A percentile compares a stretch with the other conserved stretches of the same genome.
phyloP scores from a whole-genome alignment of 2,329 filamentous ascomycete genomes.

The Waltergamsia citrina region DNA sequence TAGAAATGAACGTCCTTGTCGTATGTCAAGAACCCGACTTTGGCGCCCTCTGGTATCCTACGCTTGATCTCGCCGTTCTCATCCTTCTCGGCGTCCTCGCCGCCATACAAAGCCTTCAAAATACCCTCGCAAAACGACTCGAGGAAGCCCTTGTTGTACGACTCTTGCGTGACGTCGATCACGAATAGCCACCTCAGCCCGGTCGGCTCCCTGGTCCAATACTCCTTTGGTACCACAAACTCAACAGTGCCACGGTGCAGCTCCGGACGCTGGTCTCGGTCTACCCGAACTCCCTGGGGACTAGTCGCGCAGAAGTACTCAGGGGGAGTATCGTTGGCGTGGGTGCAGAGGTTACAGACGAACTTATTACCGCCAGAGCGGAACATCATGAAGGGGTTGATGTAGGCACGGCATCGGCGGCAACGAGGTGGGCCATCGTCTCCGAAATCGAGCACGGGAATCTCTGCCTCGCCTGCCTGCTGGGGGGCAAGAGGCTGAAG shows the following conservation, averaged over 20 bases:
- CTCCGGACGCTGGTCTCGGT: slow-evolving; percentile 82
- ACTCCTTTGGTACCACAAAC: slow-evolving; percentile 95
- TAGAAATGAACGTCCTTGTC: slow-evolving; percentile 98
- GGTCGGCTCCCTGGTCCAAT: slow-evolving; percentile 92
- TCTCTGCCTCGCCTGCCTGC: slow-evolving; percentile 74
- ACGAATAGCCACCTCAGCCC: slow-evolving; percentile 83
- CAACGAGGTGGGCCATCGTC: slow-evolving; percentile 85
- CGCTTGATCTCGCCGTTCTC: slow-evolving; percentile 43
- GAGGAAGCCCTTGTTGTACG: slow-evolving; percentile 82
- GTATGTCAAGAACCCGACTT: slow-evolving; percentile 90
- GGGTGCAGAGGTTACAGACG: slow-evolving; percentile 95
- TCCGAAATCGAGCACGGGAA: slow-evolving; percentile 93
- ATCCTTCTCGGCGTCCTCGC: slow-evolving; percentile 38
- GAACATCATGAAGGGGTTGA: slow-evolving; percentile 99
- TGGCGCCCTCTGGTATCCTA: slow-evolving; percentile 66
- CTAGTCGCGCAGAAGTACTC: slow-evolving; percentile 93
- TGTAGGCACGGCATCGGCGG: slow-evolving; percentile 86
- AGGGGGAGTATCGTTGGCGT: slow-evolving; percentile 84
- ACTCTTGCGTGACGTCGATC: slow-evolving; percentile 87
- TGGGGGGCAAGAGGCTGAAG: slow-evolving; percentile 80
- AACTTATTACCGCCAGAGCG: slow-evolving; percentile 89
- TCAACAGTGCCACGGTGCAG: slow-evolving; percentile 88
- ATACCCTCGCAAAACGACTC: slow-evolving; percentile 89
- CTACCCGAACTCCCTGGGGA: slow-evolving; percentile 75
- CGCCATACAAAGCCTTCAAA: slow-evolving; percentile 72